phyloP scores from a whole-genome alignment of 257 asterid species.

The Solanum piurae region DNA sequence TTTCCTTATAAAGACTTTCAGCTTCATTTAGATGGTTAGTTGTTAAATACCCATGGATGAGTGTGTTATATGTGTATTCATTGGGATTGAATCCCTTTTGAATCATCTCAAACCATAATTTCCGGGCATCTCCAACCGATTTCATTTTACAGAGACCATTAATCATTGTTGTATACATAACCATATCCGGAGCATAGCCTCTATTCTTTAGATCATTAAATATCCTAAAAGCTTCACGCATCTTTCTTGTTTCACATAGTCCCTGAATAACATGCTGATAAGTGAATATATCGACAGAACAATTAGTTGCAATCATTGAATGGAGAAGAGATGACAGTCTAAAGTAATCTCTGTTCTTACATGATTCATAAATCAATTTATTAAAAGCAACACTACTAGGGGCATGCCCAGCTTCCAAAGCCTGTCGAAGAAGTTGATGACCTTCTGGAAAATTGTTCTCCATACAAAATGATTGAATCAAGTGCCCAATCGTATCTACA shows the following conservation, averaged over 20 bases:
- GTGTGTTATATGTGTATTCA: slow-evolving; percentile 40
- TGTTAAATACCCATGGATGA: slow-evolving; percentile 41
- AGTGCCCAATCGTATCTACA: slow-evolving; percentile 34
- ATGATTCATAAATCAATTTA: slow-evolving; percentile 31
- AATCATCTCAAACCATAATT: slow-evolving; percentile 71
- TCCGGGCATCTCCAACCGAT: slow-evolving; percentile 40
- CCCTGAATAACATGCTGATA: slow-evolving; percentile 54
- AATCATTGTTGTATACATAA: slow-evolving; percentile 65
- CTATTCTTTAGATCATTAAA: slow-evolving; percentile 54
- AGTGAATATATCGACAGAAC: slow-evolving; percentile 41
- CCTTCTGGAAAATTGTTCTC: slow-evolving; percentile 34
- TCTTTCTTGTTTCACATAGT: slow-evolving; percentile 34
- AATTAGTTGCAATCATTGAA: slow-evolving; percentile 44
- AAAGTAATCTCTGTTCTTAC: slow-evolving; percentile 29
- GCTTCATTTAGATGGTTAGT: slow-evolving; percentile 47
- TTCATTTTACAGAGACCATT: slow-evolving; percentile 42
- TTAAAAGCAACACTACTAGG: slow-evolving; percentile 30
- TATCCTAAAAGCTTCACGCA: slow-evolving; percentile 41
- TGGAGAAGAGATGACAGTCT: slow-evolving; percentile 58
- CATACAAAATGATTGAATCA: slow-evolving; percentile 57
- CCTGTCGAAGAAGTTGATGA: slow-evolving; percentile 46
- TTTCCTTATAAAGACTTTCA: slow-evolving; percentile 43
- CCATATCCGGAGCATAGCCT: slow-evolving; percentile 60
- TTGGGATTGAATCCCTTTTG: slow-evolving; percentile 40
- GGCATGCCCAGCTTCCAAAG: slow-evolving; percentile 39